A percentile compares a stretch with the other conserved stretches of the same genome.
phyloP scores from a whole-genome alignment of 106 monocot species.

The Amphibolis antarctica region DNA sequence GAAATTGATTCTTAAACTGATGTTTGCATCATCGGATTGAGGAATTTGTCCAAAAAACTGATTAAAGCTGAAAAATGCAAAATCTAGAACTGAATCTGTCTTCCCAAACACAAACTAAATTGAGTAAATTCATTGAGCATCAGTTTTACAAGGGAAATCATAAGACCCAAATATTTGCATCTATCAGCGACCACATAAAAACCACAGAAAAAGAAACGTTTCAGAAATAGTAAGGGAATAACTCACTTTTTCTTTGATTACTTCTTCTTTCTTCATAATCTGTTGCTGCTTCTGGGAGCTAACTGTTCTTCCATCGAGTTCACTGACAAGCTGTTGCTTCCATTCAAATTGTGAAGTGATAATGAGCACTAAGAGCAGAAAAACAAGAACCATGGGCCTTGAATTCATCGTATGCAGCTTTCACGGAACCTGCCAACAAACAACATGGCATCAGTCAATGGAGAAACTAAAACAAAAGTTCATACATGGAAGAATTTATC shows the following conservation, averaged over 20 bases:
- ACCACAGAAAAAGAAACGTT: too few species aligned
- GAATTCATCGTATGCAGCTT: constrained; percentile 14
- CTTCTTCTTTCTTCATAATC: constrained; percentile 35
- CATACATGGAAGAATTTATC: background rate
- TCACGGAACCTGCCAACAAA: constrained; percentile 7
- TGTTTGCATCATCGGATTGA: too few species aligned
- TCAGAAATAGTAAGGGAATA: too few species aligned
- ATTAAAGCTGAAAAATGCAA: too few species aligned
- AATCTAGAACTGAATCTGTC: too few species aligned
- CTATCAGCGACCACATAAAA: too few species aligned
- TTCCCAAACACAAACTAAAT: too few species aligned
- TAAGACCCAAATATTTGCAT: too few species aligned
- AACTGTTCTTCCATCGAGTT: constrained; percentile 28
- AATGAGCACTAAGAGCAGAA: constrained; percentile 50
- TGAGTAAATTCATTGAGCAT: background rate
- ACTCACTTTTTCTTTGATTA: constrained; percentile 60
- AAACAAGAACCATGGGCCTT: constrained; percentile 50
- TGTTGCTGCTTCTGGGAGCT: constrained; percentile 23
- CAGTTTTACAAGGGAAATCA: background rate
- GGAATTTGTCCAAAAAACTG: too few species aligned
- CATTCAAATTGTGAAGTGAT: constrained; percentile 78
- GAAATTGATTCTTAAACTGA: too few species aligned
- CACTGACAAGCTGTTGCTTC: constrained; percentile 56
- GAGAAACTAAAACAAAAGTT: background rate
- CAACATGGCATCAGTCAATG: background rate